Evolutionary conservation across 2,329 filamentous ascomycete genomes (phyloP).

Genomic region (Cladobotryum mycophilum): DNA sequence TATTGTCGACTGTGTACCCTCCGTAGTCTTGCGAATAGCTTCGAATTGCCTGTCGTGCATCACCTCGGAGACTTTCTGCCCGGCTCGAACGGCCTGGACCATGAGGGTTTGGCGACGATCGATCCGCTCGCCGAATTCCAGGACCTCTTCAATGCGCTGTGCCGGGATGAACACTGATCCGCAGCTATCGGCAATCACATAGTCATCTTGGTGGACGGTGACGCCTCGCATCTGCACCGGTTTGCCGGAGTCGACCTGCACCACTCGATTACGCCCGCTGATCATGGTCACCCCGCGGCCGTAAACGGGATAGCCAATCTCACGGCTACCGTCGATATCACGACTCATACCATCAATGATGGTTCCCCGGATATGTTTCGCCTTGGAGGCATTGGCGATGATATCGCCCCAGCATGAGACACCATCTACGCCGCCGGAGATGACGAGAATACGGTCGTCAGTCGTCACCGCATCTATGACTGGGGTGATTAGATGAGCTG

Average conservation of each 20-base stretch:
- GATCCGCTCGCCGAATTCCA: slow-evolving; percentile 12
- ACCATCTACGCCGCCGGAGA: too few relatives aligned
- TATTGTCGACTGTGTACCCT: too few relatives aligned
- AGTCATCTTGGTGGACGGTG: slow-evolving; percentile 14
- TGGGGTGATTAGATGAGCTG: too few relatives aligned
- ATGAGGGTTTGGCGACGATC: slow-evolving; percentile 9
- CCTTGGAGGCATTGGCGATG: too few relatives aligned
- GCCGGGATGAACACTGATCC: slow-evolving; percentile 13
- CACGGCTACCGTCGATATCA: neutral
- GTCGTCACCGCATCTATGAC: too few relatives aligned
- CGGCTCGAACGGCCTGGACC: slow-evolving; percentile 10
- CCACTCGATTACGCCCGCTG: slow-evolving; percentile 26
- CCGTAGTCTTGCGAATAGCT: too few relatives aligned
- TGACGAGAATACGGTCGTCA: too few relatives aligned
- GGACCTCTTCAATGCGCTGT: slow-evolving; percentile 9
- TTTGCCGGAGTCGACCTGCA: slow-evolving; percentile 17
- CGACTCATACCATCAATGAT: too few relatives aligned
- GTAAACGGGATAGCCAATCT: slow-evolving; percentile 27
- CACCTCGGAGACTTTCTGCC: slow-evolving; percentile 6
- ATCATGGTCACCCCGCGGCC: slow-evolving; percentile 27
- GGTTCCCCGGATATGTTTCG: too few relatives aligned
- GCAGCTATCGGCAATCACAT: slow-evolving; percentile 15
- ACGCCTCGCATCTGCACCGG: slow-evolving; percentile 13
- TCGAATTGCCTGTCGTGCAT: too few relatives aligned
- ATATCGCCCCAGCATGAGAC: too few relatives aligned